A percentile compares a stretch with the other conserved stretches of the same genome.
Conservation (phyloP, 805 yeast species). For the Debaryomyces prosopidis region DNA sequence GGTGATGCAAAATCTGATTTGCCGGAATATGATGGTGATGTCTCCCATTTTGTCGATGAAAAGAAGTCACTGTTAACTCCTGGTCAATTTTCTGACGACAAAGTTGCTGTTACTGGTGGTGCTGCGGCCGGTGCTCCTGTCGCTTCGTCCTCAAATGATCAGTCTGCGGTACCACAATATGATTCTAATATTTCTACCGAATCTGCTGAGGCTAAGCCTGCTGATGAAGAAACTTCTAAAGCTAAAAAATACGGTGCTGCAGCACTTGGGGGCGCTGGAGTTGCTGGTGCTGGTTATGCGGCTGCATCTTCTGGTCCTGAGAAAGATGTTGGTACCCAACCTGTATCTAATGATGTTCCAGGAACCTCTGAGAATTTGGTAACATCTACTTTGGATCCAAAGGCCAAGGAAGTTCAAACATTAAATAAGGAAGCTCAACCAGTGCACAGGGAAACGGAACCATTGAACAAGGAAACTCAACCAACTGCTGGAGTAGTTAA, state of each 20-base stretch:
- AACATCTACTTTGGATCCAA: conserved; percentile 8
- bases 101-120: not conserved
- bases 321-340: conserved; percentile 11
- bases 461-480: not conserved
- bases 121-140: not conserved
- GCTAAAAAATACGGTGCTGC: conserved; percentile 3
- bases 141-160: no score
- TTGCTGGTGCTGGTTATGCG: conserved; percentile 5
- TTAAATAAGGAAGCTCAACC: not conserved
- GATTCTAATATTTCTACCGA: no score
- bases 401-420: conserved; percentile 8
- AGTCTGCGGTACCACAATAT: no score
- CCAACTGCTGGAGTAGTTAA: not conserved
- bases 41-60: no score
- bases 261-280: not conserved
- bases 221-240: conserved; percentile 12
- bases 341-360: not conserved
- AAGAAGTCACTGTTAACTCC: no score
- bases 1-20: no score
- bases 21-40: no score
- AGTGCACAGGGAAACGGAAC: not conserved
- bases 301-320: conserved; percentile 13
- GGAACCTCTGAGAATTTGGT: no score
- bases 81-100: no score
- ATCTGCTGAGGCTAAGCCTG: conserved; percentile 6